Conservation (phyloP, 2,329 filamentous ascomycete species). For the Colletotrichum godetiae region DNA sequence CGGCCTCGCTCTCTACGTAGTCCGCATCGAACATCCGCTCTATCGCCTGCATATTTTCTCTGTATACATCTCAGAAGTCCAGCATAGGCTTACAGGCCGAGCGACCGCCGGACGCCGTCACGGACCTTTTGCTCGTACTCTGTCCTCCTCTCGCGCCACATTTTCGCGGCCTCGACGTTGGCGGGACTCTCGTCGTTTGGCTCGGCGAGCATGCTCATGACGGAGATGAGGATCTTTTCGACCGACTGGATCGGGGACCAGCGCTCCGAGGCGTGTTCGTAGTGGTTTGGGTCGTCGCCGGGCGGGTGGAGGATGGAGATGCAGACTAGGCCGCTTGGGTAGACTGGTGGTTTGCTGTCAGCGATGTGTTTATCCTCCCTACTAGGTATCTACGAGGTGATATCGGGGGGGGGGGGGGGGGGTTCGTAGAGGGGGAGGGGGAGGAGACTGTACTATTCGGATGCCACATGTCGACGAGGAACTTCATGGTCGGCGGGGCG, state of each 20-base stretch:
- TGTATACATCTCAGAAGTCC: neutral
- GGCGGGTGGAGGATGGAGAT: conserved; percentile 98
- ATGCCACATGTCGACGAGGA: conserved; percentile 94
- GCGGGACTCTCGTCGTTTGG: conserved; percentile 97
- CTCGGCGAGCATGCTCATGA: conserved; percentile 98
- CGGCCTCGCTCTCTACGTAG: neutral
- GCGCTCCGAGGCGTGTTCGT: conserved; percentile 94
- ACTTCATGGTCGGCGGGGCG: conserved; percentile 95
- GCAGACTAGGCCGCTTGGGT: conserved; percentile 91
- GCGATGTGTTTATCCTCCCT: no score
- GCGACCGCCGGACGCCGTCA: conserved; percentile 81
- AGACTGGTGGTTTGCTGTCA: conserved; percentile 68
- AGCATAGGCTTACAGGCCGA: conserved; percentile 70
- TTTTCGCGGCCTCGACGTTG: conserved; percentile 94
- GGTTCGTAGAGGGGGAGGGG: neutral
- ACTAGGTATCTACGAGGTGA: no score
- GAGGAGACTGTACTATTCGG: conserved; percentile 78
- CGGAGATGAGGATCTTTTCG: conserved; percentile 95
- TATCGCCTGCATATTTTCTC: no score
- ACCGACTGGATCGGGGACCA: conserved; percentile 98
- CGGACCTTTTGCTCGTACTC: conserved; percentile 91
- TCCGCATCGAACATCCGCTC: neutral
- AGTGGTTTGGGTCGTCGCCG: conserved; percentile 97
- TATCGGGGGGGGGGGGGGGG: neutral
- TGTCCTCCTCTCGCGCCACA: conserved; percentile 87